Evolutionary conservation across 2,329 filamentous ascomycete genomes (phyloP), one percentile per base, ranked within the genome.

Genomic region (Bipolaris victoriae): DNA sequence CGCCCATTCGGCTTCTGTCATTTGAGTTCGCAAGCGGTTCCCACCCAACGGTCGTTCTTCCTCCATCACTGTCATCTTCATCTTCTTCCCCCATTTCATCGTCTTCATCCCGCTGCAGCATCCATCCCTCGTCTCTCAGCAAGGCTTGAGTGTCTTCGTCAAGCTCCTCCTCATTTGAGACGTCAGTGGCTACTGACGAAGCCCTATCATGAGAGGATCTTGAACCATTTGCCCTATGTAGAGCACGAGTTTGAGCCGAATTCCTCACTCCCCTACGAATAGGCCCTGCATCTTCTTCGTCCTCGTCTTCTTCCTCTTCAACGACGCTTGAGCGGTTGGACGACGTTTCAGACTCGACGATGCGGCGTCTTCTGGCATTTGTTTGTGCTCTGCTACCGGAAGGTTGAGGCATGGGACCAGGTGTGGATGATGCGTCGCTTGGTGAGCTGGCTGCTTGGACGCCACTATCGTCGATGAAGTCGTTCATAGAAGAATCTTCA

Each of bases 1-100:
- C 75, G 70, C 70, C 72, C 71, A 76, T 76, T 75, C 75, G 76
- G 67, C 70, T 68, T 78, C 76, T 76, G 67, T 78, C 74, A 77
- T 77, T 76, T 69, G 76, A 77, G 72, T 73, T 77, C 75, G 76
- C 71, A 70, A 73, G 77, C 76, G 74, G 70, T 67, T 77, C 76
- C 76, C 76, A 78, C 76, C 77, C 77, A 75, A 78, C 76, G 62
- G 76, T 78, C 75, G 77, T 78, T 65, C 74, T 71, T 66, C 68
- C 76, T 61, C 75, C 76, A 72, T 78, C 77, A 61, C 76, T 78
- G 56, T 77, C 74, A 61, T 75, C 76, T 57, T 74, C 72, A 56
- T 70, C 74, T 66, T 64, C 63, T 57, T 74, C 73, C 45, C 71
- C 71, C 72, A 75, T 75, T 48, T 72, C 73, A 49, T 77, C 74